Evolutionary conservation across 2,329 filamentous ascomycete species (phyloP), one percentile per base, ranked within the genome.

Genomic region (Coniosporium tulheliwenetii): DNA sequence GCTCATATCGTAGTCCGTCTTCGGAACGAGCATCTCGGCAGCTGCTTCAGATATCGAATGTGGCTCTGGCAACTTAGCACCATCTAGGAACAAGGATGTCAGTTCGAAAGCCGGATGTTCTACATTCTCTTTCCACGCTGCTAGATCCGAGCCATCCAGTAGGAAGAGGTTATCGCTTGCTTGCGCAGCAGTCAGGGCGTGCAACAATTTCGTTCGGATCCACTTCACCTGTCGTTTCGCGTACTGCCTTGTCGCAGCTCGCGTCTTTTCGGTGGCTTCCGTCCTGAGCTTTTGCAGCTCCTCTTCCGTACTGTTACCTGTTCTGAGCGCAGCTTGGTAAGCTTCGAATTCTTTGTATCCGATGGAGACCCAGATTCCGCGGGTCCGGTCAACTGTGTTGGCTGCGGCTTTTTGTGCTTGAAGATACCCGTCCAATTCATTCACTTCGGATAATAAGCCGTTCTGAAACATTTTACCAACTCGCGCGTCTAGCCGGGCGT

Each of bases 341-440:
- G 75, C 69, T 43, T 82, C 72, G 54, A 96, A 81, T 54, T 98
- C 85, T 56, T 93, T 95, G 61, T 86, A 95, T 1, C 91, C 91
- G 45, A 98, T 98, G 1, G 87, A 91, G 40, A 93, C 82, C 86
- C 89, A 98, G 36, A 98, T 93, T 0, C 91, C 93, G 40, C 79
- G 77, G 1, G 75, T 82, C 47, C 76, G 70, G 53, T 96, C 85
- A 2, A 91, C 61, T 0, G 59, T 47, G 1, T 66, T 58, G 0
- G 76, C 79, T 1, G 63, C 52, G 0, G 62, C 54, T 38, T 64
- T 55, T 41, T 69, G 59, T 4, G 59, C 48, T 12, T 62, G 50
- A 2, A 71, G 59, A 44, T 71, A 70, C 1, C 60, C 53, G 10
- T 64, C 63, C 50, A 83, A 67, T 1, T 56, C 61, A 33, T 66